Percentiles rank a stretch among this genome's conserved stretches.
These are phyloP conservation scores for Puccinia novopanici DNA, from an alignment of 1,284 basidiomycete species.

Conservation along the genomic window DNA sequence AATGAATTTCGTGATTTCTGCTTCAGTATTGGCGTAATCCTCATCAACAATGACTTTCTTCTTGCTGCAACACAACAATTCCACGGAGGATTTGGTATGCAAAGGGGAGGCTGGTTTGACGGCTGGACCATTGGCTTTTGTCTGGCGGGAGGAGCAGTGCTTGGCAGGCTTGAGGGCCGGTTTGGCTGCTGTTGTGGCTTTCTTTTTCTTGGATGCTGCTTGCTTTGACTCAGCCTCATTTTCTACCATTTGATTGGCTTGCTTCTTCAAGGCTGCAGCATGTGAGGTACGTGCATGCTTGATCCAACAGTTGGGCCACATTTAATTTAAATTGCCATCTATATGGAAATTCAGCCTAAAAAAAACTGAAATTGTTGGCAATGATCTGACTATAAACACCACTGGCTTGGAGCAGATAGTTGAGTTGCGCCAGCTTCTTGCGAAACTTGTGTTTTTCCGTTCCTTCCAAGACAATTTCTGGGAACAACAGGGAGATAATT, in stretches of 20 bases:
- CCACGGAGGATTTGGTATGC: neutral
- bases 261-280: slow-evolving; percentile 34
- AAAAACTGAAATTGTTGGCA: slow-evolving; percentile 34
- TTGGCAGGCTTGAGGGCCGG: slow-evolving; percentile 12
- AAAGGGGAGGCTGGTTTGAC: neutral
- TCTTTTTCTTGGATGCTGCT: neutral
- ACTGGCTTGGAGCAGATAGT: slow-evolving; percentile 48
- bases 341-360: neutral
- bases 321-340: neutral
- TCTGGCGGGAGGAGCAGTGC: slow-evolving; percentile 19
- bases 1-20: slow-evolving; percentile 16
- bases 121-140: slow-evolving; percentile 2
- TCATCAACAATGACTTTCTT: neutral
- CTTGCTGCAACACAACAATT: neutral
- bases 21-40: neutral
- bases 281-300: slow-evolving; percentile 34
- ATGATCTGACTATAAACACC: slow-evolving; percentile 50
- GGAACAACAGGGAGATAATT: neutral
- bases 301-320: neutral
- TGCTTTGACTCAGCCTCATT: slow-evolving; percentile 4
- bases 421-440: slow-evolving; percentile 40
- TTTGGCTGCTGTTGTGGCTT: neutral
- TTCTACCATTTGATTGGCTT: slow-evolving; percentile 11
- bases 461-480: slow-evolving; percentile 34
- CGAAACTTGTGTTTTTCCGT: slow-evolving; percentile 25